Evolutionary conservation across 441 rosid genomes (phyloP), one percentile per base, ranked within the genome.

Genomic region (Mallotus repandus): DNA sequence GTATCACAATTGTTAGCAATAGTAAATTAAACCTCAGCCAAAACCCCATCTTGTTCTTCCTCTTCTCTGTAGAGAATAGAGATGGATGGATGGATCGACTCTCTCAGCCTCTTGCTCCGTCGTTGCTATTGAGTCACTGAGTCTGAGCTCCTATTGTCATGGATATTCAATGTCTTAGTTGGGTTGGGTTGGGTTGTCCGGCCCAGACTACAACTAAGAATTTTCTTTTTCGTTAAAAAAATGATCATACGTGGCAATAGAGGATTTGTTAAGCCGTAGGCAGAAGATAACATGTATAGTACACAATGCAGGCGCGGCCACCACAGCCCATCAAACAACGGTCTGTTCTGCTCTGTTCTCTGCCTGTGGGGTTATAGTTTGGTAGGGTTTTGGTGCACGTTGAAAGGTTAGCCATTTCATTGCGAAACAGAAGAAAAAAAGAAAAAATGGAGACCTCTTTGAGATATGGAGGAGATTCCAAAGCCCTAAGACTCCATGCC

Each of bases 401-500:
- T 59, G 12, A 7, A 7, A 43, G 7, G 9, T 49, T 16, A 43
- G 67, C 9, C 46, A 43, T 43, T 43, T 5, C 10, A 43, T 29
- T 3, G 32, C 7, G 46, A 43, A 43, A 43, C 9, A 25, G 35
- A n/a, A 29, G 32, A 29, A 29, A 29, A 29, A 29, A 29, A 2
- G 32, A 2, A 29, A 29, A 29, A 29, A 43, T 93, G 99, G 96
- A 93, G 83, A 90, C 97, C 3, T 96, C 97, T 59, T 83, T 96
- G 68, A 88, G 98, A 72, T 89, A 83, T 77, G 78, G 85, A 35
- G 80, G 83, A 49, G 91, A 87, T 70, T 86, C 93, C 63, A 96
- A 76, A 81, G 81, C 89, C 76, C 73, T 93, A 72, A 86, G 81
- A 79, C 86, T 96, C 81, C 97, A 96, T 79, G 98, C 97, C 66